Evolutionary conservation across 2,329 filamentous ascomycete species (phyloP), one percentile per base, ranked within the genome.

Genomic region (Chalara sp.): DNA sequence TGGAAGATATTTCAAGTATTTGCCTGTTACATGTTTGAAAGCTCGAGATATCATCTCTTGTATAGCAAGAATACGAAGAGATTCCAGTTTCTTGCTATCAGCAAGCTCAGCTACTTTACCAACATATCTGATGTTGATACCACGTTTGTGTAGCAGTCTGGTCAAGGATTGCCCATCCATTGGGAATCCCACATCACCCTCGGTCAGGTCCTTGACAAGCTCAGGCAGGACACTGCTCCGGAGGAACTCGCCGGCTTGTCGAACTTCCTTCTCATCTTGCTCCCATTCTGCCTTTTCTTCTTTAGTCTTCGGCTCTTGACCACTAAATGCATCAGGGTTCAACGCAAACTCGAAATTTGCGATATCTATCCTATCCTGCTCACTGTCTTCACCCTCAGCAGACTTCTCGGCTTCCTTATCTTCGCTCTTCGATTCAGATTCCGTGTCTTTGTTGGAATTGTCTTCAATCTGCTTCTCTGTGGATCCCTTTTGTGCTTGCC

Each of bases 131-230:
- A 97, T 80, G 72, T 99, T 99, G 74, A 99, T 91, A 71, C 93
- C 93, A 41, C 92, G 88, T 76, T 96, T 96, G 75, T 99, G 93
- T 65, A 99, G 77, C 47, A 96, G 80, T 58, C 84, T 83, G 62
- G 86, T 89, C 52, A 99, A 76, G 21, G 92, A 96, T 63, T 87
- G 81, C n/a, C 93, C 93, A 62, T 99, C 95, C 89, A 97, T 96
- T 10, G 93, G 93, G 74, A 97, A 97, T 62, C 92, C 93, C 58
- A 96, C 86, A 60, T 99, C 92, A 6, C 89, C 91, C 58, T 95
- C 89, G 65, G 87, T 86, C 52, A 99, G 79, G 63, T 99, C 92
- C 55, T 86, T 83, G 52, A 97, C 72, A 51, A 99, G 76, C 50
- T 86, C 81, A n/a, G 92, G 90, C 57, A 99, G 86, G 49, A 89